Evolutionary conservation across 176 grass and related monocot species (phyloP).

Genomic region (Lolium rigidum): DNA sequence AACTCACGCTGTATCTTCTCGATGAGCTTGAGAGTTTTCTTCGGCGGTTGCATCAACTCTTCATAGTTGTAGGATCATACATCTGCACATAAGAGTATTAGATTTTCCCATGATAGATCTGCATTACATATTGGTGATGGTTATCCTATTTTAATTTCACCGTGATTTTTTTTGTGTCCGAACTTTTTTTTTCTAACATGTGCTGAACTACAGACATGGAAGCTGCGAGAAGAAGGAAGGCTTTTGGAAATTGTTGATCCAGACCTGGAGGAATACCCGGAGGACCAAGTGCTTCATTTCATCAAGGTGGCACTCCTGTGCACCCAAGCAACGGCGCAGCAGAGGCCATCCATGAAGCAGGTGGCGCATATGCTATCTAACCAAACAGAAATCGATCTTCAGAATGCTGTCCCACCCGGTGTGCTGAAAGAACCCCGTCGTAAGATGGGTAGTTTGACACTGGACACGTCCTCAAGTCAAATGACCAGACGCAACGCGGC

Average conservation of each 20-base stretch:
- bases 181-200: constrained; percentile 19
- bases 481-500: constrained; percentile 45
- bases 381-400: constrained; percentile 47
- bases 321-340: constrained; percentile 61
- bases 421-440: constrained; percentile 64
- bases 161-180: constrained; percentile 12
- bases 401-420: constrained; percentile 50
- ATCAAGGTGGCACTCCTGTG: constrained; percentile 69
- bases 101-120: constrained; percentile 14
- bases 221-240: constrained; percentile 53
- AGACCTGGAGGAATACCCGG: constrained; percentile 49
- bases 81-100: constrained; percentile 11
- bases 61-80: constrained; percentile 14
- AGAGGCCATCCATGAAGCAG: constrained; percentile 67
- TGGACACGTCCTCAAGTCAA: constrained; percentile 42
- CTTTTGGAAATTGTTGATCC: constrained; percentile 67
- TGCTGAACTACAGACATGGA: constrained; percentile 58
- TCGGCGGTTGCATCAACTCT: not conserved
- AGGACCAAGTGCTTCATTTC: constrained; percentile 62
- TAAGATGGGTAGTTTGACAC: constrained; percentile 17
- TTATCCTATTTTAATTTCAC: not conserved
- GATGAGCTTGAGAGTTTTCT: too few species aligned
- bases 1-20: too few species aligned
- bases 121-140: constrained; percentile 12
- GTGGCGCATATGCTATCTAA: constrained; percentile 60